A percentile compares a stretch with the other conserved stretches of the same genome.
phyloP scores from a whole-genome alignment of 2,329 filamentous ascomycete genomes.

The Phoma herbarum region DNA sequence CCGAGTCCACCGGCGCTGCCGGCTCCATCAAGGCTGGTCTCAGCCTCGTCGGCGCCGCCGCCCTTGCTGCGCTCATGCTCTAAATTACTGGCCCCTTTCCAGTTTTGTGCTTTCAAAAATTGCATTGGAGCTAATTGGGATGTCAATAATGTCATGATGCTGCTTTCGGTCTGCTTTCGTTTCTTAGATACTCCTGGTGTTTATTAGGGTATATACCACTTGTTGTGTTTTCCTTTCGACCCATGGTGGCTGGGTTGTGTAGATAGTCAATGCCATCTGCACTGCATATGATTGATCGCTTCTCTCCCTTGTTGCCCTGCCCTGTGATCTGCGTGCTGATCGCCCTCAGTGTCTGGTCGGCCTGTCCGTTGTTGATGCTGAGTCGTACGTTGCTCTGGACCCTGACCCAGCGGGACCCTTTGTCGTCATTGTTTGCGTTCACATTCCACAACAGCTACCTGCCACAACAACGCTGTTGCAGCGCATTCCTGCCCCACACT shows the following conservation, averaged over 20 bases:
- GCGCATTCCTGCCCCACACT: conserved; percentile 2
- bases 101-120: conserved; percentile 16
- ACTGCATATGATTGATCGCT: conserved; percentile 9
- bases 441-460: conserved; percentile 5
- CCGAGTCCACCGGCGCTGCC: conserved; percentile 47
- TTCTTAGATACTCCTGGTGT: conserved; percentile 30
- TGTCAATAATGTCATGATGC: conserved; percentile 34
- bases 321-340: neutral
- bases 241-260: conserved; percentile 20
- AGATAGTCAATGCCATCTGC: conserved; percentile 23
- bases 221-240: conserved; percentile 18
- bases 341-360: neutral
- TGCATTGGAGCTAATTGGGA: conserved; percentile 23
- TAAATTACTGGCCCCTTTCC: conserved; percentile 31
- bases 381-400: neutral
- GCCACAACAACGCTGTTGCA: neutral
- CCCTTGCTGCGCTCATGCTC: conserved; percentile 53
- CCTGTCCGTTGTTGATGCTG: neutral
- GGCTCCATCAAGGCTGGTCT: conserved; percentile 45
- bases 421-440: conserved; percentile 16
- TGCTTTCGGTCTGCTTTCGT: conserved; percentile 19
- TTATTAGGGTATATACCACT: conserved; percentile 29
- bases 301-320: neutral
- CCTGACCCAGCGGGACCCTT: conserved; percentile 1
- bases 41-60: conserved; percentile 53